A percentile compares a stretch with the other conserved stretches of the same genome.
Conservation (phyloP, 2,329 filamentous ascomycete genomes). For the Trichoderma harzianum region DNA sequence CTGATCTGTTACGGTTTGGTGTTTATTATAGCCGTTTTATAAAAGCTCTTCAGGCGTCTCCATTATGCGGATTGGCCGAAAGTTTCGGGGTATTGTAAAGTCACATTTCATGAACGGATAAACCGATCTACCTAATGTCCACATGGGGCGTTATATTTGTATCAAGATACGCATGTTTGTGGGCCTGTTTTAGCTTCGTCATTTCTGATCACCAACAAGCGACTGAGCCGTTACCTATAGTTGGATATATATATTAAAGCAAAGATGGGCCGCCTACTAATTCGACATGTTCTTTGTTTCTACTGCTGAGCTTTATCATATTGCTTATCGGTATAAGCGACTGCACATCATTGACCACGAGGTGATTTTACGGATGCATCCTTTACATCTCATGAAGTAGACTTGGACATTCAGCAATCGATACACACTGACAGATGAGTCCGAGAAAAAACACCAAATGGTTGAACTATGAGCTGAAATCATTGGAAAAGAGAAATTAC, state of each 20-base stretch:
- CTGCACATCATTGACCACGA: not conserved
- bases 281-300: not conserved
- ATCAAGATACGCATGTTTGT: not conserved
- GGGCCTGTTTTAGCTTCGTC: not conserved
- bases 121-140: not conserved
- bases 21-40: not conserved
- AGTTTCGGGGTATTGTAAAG: not conserved
- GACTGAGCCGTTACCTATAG: not conserved
- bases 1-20: not conserved
- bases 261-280: not conserved
- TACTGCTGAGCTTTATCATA: not conserved
- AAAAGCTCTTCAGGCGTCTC: not conserved
- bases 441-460: not conserved
- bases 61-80: not conserved
- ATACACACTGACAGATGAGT: not conserved
- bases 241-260: not conserved
- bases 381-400: not conserved
- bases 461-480: not conserved
- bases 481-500: not conserved
- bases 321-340: not conserved
- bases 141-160: not conserved
- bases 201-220: not conserved
- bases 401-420: not conserved
- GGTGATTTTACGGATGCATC: not conserved
- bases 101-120: not conserved